Percentiles rank a stretch among this genome's conserved stretches.
Conservation (phyloP, 139 green algal genomes). For the Closterium sp. region DNA sequence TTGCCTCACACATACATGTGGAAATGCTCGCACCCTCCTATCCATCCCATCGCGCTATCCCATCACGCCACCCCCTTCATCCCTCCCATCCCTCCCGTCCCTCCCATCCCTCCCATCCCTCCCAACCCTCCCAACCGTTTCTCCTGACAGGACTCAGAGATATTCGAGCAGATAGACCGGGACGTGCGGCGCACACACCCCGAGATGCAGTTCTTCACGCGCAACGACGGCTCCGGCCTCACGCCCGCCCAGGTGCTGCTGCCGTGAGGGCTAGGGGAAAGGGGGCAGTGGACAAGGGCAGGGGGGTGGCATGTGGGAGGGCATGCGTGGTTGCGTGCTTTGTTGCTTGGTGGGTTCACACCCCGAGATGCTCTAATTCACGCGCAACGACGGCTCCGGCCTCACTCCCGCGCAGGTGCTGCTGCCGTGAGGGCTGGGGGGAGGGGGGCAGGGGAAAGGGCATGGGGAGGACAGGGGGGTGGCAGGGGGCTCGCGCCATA, state of each 20-base stretch:
- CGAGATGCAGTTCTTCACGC: constrained; percentile 94
- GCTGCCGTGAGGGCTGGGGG: not conserved
- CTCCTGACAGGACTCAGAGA: constrained; percentile 23
- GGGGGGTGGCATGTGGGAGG: too few species aligned
- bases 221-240: constrained; percentile 34
- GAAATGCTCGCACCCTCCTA: too few species aligned
- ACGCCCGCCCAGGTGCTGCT: too few species aligned
- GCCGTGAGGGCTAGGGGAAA: too few species aligned
- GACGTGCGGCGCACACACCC: constrained; percentile 94
- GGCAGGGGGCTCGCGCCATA: too few species aligned
- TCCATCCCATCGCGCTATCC: not conserved
- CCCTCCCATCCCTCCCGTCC: not conserved
- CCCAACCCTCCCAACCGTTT: not conserved
- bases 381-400: constrained; percentile 51
- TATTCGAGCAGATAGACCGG: constrained; percentile 86
- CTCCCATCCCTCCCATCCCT: not conserved
- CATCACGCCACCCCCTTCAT: not conserved
- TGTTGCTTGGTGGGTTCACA: too few species aligned
- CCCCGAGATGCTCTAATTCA: constrained; percentile 96
- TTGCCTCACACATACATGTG: too few species aligned
- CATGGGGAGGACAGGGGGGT: not conserved
- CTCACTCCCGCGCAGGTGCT: not conserved
- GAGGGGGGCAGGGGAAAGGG: not conserved
- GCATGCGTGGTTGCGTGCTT: too few species aligned
- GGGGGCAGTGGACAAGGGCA: too few species aligned